Evolutionary conservation across 257 asterid species (phyloP), one percentile per base, ranked within the genome.

Genomic region (Scutellaria minor): DNA sequence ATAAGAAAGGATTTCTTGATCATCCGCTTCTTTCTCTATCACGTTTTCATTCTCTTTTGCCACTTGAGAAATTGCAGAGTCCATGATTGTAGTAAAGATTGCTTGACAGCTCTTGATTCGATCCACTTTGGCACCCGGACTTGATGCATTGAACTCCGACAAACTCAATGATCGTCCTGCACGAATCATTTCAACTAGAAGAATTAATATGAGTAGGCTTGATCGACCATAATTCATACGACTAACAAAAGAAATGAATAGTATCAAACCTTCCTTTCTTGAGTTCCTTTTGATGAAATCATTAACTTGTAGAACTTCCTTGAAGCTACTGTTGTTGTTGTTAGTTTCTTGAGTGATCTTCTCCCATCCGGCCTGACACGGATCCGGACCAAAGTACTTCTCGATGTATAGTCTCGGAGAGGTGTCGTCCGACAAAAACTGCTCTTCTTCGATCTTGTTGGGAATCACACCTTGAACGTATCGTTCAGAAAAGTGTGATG

Each of bases 341-440:
- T 73, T 72, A 46, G 76, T 62, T 83, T 78, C 79, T 69, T 81
- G 86, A 65, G 85, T 75, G 41, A 79, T 82, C 83, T 88, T 91
- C 76, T 94, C 99, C 99, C 99, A 91, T 39, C 90, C 37, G 37
- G 37, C 99, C 41, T 77, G 73, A 46, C 87, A 82, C 41, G 99
- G 97, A 77, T 92, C 98, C 9, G 98, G 98, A 61, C 98, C 99
- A 39, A 95, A 90, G 86, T 90, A 95, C 84, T 88, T 95, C 46
- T 95, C 97, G 42, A 95, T 85, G 76, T 82, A 84, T 62, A 78
- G 51, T 61, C 92, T 73, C 7, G 99, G 98, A 2, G 98, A 92
- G 40, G 87, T 87, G 79, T 84, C 87, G 61, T 75, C 85, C 0
- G 89, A 83, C 72, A 95, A 82, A 66, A 88, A 91, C 68, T 83